These are phyloP conservation scores for Zea luxurians DNA, from an alignment of 176 grass and related monocot genomes.

Conservation along the genomic window DNA sequence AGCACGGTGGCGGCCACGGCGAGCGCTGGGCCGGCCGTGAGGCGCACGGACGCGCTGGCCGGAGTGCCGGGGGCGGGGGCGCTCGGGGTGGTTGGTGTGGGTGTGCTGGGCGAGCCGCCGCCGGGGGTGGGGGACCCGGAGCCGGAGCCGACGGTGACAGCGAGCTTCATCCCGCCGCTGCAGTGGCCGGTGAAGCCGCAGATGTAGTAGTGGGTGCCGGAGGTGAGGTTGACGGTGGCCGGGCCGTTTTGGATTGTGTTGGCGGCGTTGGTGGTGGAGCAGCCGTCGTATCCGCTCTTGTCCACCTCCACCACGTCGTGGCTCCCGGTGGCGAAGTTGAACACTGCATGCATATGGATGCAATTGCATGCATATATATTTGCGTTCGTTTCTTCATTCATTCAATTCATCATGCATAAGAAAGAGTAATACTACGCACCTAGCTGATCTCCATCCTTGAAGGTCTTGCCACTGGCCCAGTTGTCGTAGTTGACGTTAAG, in stretches of 20 bases:
- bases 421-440: slow-evolving; percentile 27
- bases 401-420: too few species aligned
- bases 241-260: slow-evolving; percentile 27
- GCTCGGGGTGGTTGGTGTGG: slow-evolving; percentile 10
- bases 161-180: slow-evolving; percentile 61
- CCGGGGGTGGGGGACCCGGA: slow-evolving; percentile 19
- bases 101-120: not conserved
- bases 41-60: slow-evolving; percentile 10
- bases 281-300: slow-evolving; percentile 51
- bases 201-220: slow-evolving; percentile 68
- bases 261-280: slow-evolving; percentile 39
- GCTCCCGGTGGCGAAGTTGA: slow-evolving; percentile 40
- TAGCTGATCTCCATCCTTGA: slow-evolving; percentile 50
- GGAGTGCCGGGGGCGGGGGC: not conserved
- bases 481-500: slow-evolving; percentile 14
- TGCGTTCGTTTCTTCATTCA: too few species aligned
- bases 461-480: slow-evolving; percentile 50
- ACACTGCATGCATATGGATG: slow-evolving; percentile 42
- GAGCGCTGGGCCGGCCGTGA: slow-evolving; percentile 13
- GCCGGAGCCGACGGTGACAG: slow-evolving; percentile 42
- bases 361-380: not conserved
- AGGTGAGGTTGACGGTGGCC: slow-evolving; percentile 44
- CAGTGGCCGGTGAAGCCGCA: slow-evolving; percentile 62
- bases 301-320: slow-evolving; percentile 58
- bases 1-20: slow-evolving; percentile 28